These are phyloP conservation scores for Tricholoma flavovirens DNA, from an alignment of 768 basidiomycete species.

Conservation along the genomic window DNA sequence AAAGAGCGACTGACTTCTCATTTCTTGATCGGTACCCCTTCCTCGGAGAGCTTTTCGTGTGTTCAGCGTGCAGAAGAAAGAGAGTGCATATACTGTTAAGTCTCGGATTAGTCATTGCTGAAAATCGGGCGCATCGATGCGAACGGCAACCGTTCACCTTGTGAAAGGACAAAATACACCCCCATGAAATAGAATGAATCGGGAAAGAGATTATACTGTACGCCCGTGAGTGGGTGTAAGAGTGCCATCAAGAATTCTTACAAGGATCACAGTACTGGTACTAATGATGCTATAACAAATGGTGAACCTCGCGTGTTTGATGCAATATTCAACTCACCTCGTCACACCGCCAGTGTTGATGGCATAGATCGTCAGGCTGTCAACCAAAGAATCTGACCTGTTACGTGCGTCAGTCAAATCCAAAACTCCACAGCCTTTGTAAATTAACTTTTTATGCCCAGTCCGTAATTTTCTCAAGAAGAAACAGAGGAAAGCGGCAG, in stretches of 20 bases:
- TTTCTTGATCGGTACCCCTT: slow-evolving; percentile 41
- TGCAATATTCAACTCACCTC: slow-evolving; percentile 31
- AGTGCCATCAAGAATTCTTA: neutral
- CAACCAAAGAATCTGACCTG: slow-evolving; percentile 55
- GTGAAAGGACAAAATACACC: slow-evolving; percentile 1
- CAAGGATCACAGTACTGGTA: neutral
- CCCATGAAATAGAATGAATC: slow-evolving; percentile 5
- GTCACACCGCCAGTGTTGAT: slow-evolving; percentile 57
- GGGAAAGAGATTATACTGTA: neutral
- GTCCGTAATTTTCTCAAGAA: slow-evolving; percentile 52
- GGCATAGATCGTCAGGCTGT: slow-evolving; percentile 51
- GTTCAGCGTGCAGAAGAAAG: slow-evolving; percentile 43
- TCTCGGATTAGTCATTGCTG: neutral
- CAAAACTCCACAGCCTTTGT: neutral
- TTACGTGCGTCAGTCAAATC: neutral
- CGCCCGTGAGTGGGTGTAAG: neutral
- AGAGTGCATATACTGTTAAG: slow-evolving; percentile 37
- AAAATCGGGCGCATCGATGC: neutral
- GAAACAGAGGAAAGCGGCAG: slow-evolving; percentile 45
- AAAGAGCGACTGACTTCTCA: neutral
- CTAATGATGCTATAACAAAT: neutral
- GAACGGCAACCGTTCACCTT: slow-evolving; percentile 1
- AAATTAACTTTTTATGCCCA: slow-evolving; percentile 32
- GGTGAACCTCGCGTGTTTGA: neutral
- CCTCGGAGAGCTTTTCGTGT: slow-evolving; percentile 48